Conservation (phyloP, 2,329 filamentous ascomycete genomes). For the Fusarium oligoseptatum region DNA sequence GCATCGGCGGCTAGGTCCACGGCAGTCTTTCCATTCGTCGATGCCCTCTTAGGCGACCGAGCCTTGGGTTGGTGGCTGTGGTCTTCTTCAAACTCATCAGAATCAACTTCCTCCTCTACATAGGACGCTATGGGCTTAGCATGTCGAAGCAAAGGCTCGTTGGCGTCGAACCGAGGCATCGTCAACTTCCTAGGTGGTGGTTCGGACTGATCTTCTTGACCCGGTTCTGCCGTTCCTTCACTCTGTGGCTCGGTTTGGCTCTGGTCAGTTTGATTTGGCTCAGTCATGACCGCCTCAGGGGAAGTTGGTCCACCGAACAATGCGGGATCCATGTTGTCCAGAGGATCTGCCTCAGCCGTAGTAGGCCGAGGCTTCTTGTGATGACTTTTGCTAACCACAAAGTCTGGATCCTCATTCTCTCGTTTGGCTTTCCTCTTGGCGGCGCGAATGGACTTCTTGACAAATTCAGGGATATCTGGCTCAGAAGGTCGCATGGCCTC, state of each 20-base stretch:
- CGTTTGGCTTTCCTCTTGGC: conserved; percentile 66
- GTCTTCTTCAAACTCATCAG: conserved; percentile 59
- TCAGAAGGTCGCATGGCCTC: conserved; percentile 59
- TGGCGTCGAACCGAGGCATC: conserved; percentile 54
- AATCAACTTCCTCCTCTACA: conserved; percentile 60
- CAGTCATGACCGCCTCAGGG: conserved; percentile 40
- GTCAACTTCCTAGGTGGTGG: conserved; percentile 35
- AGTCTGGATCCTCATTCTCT: conserved; percentile 69
- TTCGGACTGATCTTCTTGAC: conserved; percentile 25
- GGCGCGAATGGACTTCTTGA: conserved; percentile 67
- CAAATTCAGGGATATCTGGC: conserved; percentile 65
- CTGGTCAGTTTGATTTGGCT: conserved; percentile 28
- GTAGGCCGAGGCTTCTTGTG: conserved; percentile 56
- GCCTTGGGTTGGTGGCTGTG: conserved; percentile 47
- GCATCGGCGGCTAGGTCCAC: conserved; percentile 57
- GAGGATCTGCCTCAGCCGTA: conserved; percentile 47
- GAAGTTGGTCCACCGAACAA: conserved; percentile 54
- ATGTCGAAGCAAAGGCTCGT: conserved; percentile 64
- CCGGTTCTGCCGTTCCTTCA: background rate
- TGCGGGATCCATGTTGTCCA: conserved; percentile 65
- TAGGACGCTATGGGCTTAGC: conserved; percentile 67
- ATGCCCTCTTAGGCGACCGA: conserved; percentile 13
- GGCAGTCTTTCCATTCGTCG: conserved; percentile 36
- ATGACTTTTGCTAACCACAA: conserved; percentile 58
- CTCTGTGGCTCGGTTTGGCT: conserved; percentile 32